Evolutionary conservation across 768 basidiomycete species (phyloP).

Genomic region (Kondoa malvinella): DNA sequence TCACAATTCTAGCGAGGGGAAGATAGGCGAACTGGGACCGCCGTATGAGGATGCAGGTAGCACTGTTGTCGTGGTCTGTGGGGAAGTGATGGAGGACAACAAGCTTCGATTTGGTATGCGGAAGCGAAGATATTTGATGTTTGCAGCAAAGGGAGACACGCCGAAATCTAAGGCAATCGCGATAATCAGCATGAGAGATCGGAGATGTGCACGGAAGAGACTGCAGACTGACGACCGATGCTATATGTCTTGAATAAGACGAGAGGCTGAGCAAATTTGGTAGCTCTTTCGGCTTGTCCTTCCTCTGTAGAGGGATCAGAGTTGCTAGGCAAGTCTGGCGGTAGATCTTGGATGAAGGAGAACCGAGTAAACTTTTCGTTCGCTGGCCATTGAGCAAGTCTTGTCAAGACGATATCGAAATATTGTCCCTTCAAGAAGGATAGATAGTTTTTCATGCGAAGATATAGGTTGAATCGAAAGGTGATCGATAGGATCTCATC

Average conservation of each 20-base stretch:
- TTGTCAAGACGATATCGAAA: conserved; percentile 1
- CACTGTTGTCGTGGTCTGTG: conserved; percentile 4
- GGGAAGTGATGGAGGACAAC: background rate
- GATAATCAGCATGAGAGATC: background rate
- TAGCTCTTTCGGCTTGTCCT: too few relatives aligned
- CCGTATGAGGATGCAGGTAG: background rate
- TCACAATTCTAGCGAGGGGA: background rate
- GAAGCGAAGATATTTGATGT: conserved; percentile 1
- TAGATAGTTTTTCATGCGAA: background rate
- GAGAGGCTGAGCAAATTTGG: conserved; percentile 5
- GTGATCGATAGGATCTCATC: background rate
- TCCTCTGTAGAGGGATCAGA: background rate
- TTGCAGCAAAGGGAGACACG: background rate
- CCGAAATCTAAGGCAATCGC: background rate
- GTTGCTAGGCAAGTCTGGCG: background rate
- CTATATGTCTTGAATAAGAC: conserved; percentile 3
- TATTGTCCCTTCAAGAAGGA: background rate
- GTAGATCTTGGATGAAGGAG: conserved; percentile 8
- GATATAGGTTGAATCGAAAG: background rate
- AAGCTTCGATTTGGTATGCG: background rate
- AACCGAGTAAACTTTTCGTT: background rate
- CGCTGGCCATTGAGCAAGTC: background rate
- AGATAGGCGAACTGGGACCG: background rate
- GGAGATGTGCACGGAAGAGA: background rate
- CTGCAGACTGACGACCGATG: background rate